Conservation (phyloP, 805 yeast genomes). For the Kodamaea kaohsiungensis region DNA sequence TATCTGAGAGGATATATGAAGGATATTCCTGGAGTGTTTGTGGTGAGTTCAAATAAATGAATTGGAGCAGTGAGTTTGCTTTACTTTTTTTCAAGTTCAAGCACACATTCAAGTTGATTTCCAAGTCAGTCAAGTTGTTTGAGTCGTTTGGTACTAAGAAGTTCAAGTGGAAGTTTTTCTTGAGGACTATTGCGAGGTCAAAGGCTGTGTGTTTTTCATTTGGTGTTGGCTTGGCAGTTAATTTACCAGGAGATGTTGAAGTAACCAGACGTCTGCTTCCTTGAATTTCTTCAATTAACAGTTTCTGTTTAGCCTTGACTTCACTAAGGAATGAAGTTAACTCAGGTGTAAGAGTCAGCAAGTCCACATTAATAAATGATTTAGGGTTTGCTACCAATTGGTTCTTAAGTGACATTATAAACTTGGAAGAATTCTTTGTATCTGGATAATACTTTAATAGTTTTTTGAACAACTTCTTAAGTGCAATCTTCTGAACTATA, state of each 20-base stretch:
- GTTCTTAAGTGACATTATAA: conserved; percentile 31
- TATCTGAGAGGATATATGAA: conserved; percentile 31
- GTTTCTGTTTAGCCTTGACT: conserved; percentile 13
- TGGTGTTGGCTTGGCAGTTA: neutral
- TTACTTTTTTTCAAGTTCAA: conserved; percentile 27
- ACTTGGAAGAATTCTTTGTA: conserved; percentile 19
- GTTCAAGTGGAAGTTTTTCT: conserved; percentile 38
- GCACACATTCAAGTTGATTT: conserved; percentile 36
- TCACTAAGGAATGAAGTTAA: conserved; percentile 47
- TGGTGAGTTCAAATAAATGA: conserved; percentile 20
- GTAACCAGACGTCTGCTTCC: conserved; percentile 4
- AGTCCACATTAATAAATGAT: conserved; percentile 61
- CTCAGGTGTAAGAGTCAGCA: conserved; percentile 62
- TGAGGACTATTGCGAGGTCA: conserved; percentile 32
- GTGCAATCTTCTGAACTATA: conserved; percentile 70
- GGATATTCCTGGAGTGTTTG: conserved; percentile 23
- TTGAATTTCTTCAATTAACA: conserved; percentile 6
- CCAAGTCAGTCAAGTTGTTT: conserved; percentile 33
- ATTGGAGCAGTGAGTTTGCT: conserved; percentile 5
- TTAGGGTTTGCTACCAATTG: conserved; percentile 43
- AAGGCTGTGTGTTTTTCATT: conserved; percentile 22
- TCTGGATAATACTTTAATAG: conserved; percentile 47
- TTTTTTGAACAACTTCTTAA: conserved; percentile 74
- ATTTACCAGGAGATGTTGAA: neutral
- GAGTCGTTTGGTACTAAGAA: conserved; percentile 36